Conservation (phyloP, 2,329 filamentous ascomycete species). For the Hyphodiscus sp. region DNA sequence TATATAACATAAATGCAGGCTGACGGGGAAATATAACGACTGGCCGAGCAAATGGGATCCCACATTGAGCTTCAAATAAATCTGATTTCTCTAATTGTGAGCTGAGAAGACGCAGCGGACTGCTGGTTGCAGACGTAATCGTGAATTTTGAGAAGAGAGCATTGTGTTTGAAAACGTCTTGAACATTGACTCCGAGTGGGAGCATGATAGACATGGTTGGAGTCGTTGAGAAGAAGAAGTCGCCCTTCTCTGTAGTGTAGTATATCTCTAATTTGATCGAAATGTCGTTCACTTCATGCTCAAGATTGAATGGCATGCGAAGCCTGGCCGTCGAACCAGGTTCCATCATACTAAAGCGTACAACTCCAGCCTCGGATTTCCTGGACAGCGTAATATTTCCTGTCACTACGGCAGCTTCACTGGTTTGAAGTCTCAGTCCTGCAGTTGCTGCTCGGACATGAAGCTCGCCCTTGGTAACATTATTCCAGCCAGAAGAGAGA, state of each 20-base stretch:
- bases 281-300: slow-evolving; percentile 66
- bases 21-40: slow-evolving; percentile 73
- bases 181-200: slow-evolving; percentile 89
- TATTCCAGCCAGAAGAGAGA: slow-evolving; percentile 68
- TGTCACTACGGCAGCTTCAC: slow-evolving; percentile 47
- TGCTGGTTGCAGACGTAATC: slow-evolving; percentile 70
- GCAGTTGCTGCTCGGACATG: slow-evolving; percentile 59
- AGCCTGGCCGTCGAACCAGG: slow-evolving; percentile 47
- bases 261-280: slow-evolving; percentile 68
- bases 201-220: slow-evolving; percentile 65
- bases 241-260: slow-evolving; percentile 62
- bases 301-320: slow-evolving; percentile 74
- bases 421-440: slow-evolving; percentile 56
- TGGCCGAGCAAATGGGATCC: slow-evolving; percentile 43
- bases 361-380: slow-evolving; percentile 46
- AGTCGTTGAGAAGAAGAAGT: slow-evolving; percentile 56
- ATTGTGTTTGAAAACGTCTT: slow-evolving; percentile 85
- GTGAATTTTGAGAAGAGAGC: slow-evolving; percentile 85
- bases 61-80: slow-evolving; percentile 58
- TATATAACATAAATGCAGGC: slow-evolving; percentile 75
- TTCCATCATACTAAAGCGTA: slow-evolving; percentile 43
- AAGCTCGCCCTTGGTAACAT: slow-evolving; percentile 52
- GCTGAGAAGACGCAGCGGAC: slow-evolving; percentile 67
- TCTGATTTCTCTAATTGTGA: slow-evolving; percentile 67
- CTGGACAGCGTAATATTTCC: slow-evolving; percentile 39